phyloP scores from a whole-genome alignment of 1,284 basidiomycete genomes.

The Austropuccinia psidii region DNA sequence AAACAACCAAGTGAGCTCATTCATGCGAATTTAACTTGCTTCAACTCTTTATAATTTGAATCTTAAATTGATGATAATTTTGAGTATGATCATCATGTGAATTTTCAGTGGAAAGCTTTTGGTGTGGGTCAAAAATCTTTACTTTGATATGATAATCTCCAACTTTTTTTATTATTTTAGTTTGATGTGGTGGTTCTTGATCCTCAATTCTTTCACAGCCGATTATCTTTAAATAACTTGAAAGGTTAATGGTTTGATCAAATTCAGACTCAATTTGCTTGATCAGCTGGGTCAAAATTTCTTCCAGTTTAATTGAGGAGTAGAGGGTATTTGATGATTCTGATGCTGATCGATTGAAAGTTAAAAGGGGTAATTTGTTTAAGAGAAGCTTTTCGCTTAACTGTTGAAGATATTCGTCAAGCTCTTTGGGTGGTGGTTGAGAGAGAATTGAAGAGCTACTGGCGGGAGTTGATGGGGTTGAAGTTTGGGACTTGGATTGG shows the following conservation, averaged over 20 bases:
- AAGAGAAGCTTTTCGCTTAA: neutral
- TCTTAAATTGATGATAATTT: too few relatives aligned
- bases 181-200: too few relatives aligned
- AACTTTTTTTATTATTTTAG: too few relatives aligned
- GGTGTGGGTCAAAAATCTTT: too few relatives aligned
- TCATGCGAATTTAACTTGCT: too few relatives aligned
- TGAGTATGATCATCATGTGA: too few relatives aligned
- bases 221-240: neutral
- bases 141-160: too few relatives aligned
- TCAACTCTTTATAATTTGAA: too few relatives aligned
- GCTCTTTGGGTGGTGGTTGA: neutral
- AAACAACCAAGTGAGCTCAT: too few relatives aligned
- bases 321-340: conserved; percentile 1
- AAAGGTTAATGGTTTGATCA: neutral
- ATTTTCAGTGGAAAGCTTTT: too few relatives aligned
- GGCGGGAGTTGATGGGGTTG: neutral
- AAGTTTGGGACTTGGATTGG: neutral
- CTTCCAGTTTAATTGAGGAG: neutral
- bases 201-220: too few relatives aligned
- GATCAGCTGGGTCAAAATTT: neutral
- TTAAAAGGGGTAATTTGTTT: neutral
- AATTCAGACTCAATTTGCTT: neutral
- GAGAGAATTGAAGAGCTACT: neutral
- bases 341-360: neutral
- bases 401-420: neutral